Conservation (phyloP, 2,329 filamentous ascomycete genomes). For the Westerdykella sp. region DNA sequence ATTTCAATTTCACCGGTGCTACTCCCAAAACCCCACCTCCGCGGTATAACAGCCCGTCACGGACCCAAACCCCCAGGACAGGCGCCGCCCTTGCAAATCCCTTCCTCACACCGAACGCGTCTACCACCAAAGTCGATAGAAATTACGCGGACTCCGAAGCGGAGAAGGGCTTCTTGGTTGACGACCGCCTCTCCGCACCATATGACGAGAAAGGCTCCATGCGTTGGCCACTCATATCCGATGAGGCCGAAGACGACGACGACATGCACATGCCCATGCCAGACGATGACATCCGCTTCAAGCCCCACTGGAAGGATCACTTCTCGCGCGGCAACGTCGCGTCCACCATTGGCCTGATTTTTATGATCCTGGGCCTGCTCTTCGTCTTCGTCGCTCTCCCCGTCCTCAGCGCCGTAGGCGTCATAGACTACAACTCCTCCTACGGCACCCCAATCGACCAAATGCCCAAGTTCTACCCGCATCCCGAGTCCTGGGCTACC, state of each 20-base stretch:
- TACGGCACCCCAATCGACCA: slow-evolving; percentile 38
- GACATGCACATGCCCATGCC: slow-evolving; percentile 49
- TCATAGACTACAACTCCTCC: slow-evolving; percentile 35
- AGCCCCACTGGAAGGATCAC: slow-evolving; percentile 41
- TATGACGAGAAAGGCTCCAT: slow-evolving; percentile 38
- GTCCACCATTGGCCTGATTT: slow-evolving; percentile 39
- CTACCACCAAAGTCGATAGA: slow-evolving; percentile 18
- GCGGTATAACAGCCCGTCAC: slow-evolving; percentile 7
- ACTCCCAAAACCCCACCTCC: slow-evolving; percentile 4
- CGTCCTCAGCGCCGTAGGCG: slow-evolving; percentile 42
- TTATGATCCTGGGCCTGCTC: slow-evolving; percentile 45
- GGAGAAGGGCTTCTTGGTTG: slow-evolving; percentile 35
- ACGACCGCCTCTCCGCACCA: slow-evolving; percentile 45
- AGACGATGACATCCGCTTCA: slow-evolving; percentile 44
- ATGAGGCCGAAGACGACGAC: slow-evolving; percentile 50
- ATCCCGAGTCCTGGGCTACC: slow-evolving; percentile 38
- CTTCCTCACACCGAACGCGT: slow-evolving; percentile 26
- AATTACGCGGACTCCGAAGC: slow-evolving; percentile 11
- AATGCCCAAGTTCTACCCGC: slow-evolving; percentile 28
- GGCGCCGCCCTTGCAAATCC: slow-evolving; percentile 13
- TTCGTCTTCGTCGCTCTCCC: slow-evolving; percentile 49
- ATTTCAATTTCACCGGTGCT: slow-evolving; percentile 28
- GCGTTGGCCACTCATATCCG: slow-evolving; percentile 43
- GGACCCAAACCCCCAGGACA: slow-evolving; percentile 13
- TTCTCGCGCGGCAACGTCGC: slow-evolving; percentile 41